These are phyloP conservation scores for Clausena lansium DNA, from an alignment of 345 rosid genomes.

Conservation along the genomic window DNA sequence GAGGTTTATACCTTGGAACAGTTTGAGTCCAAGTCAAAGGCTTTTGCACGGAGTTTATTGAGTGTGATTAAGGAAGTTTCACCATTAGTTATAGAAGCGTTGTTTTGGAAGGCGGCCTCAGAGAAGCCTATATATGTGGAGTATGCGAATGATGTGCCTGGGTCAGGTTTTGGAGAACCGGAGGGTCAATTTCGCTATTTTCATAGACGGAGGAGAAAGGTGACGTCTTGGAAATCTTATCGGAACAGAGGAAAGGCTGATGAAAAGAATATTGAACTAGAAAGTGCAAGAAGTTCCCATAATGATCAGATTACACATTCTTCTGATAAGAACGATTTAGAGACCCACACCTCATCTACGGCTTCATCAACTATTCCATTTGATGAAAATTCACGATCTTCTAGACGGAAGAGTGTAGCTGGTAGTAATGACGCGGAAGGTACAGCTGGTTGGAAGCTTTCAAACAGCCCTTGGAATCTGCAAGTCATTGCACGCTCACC, in stretches of 20 bases:
- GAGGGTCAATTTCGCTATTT: slow-evolving; percentile 62
- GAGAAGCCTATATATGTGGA: slow-evolving; percentile 89
- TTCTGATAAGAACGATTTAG: slow-evolving; percentile 25
- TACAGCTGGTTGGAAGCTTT: slow-evolving; percentile 98
- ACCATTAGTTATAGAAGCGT: slow-evolving; percentile 70
- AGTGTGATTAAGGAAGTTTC: slow-evolving; percentile 69
- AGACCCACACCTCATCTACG: slow-evolving; percentile 23
- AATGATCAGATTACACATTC: slow-evolving; percentile 27
- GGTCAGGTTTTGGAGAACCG: slow-evolving; percentile 91
- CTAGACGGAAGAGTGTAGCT: slow-evolving; percentile 45
- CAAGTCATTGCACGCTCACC: slow-evolving; percentile 94
- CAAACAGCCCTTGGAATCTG: slow-evolving; percentile 98
- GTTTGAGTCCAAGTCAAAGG: slow-evolving; percentile 83
- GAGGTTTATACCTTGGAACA: slow-evolving; percentile 89
- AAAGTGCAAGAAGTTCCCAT: slow-evolving; percentile 15
- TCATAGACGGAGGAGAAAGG: slow-evolving; percentile 65
- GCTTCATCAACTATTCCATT: slow-evolving; percentile 28
- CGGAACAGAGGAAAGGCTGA: slow-evolving; percentile 44
- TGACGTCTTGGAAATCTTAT: slow-evolving; percentile 52
- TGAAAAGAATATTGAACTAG: slow-evolving; percentile 29
- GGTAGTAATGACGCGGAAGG: slow-evolving; percentile 67
- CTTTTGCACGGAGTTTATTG: slow-evolving; percentile 65
- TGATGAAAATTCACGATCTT: slow-evolving; percentile 33
- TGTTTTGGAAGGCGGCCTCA: slow-evolving; percentile 87
- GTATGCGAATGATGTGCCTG: slow-evolving; percentile 99